Conservation (phyloP, 306 rosid genomes). For the Prunus mume region DNA sequence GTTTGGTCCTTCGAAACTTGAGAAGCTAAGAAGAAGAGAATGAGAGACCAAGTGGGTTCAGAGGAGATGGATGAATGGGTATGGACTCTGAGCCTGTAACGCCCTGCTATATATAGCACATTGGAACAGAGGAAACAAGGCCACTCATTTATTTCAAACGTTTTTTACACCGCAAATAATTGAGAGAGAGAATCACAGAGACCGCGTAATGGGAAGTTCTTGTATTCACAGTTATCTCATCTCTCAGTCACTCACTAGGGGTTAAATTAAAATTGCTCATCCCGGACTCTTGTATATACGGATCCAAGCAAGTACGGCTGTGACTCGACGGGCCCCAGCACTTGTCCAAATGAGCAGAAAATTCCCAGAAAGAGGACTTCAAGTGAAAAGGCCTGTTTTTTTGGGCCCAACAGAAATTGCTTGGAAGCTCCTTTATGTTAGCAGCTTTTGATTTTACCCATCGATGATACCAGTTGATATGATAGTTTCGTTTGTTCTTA, state of each 20-base stretch:
- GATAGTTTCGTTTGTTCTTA: no score
- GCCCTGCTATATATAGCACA: conserved; percentile 41
- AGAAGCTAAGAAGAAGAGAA: conserved; percentile 15
- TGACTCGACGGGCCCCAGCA: not conserved
- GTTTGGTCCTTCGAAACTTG: not conserved
- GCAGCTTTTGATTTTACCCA: not conserved
- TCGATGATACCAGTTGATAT: no score
- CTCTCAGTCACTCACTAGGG: not conserved
- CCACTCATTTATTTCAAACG: conserved; percentile 23
- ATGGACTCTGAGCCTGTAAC: not conserved
- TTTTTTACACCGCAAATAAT: not conserved
- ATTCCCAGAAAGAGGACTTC: conserved; percentile 12
- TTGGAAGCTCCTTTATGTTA: conserved; percentile 8
- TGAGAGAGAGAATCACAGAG: conserved; percentile 7
- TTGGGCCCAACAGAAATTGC: conserved; percentile 23
- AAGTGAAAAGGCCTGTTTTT: not conserved
- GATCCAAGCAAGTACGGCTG: not conserved
- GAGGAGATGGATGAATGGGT: not conserved
- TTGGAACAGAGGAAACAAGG: not conserved
- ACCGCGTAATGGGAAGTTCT: not conserved
- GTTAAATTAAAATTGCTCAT: not conserved
- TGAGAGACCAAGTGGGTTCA: conserved; percentile 24
- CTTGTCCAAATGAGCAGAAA: not conserved
- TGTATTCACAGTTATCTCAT: no score
- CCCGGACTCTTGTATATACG: not conserved